Base-by-base conservation (phyloP, 2,329 filamentous ascomycete genomes). In the Pleurostoma richardsiae region DNA sequence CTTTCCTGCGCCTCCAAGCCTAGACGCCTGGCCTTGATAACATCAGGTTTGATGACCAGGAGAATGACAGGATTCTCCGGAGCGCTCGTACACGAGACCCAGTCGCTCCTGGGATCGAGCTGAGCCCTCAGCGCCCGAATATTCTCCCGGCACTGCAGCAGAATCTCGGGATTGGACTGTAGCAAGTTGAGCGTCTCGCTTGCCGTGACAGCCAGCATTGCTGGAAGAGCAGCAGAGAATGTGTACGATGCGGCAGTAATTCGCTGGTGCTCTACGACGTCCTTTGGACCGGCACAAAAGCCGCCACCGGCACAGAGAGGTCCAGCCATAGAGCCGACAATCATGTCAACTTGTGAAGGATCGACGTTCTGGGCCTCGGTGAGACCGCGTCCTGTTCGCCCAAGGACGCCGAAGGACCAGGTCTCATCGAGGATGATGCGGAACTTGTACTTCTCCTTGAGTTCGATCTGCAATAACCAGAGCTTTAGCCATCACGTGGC, bases 361-460 rank as follows among this genome's bases (percentile, higher is more conserved):
- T 97, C 94, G 19, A 99, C 92, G 57, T 97, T 96, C 62, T 97
- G 94, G 5, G 92, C 89, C 71, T 99, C 95, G 1, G 94, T 97
- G 38, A 97, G 76, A 49, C 94, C 94, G 44, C 90, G 85, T 26
- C 94, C 95, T 29, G 90, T 96, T 51, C 90, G 81, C 42, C 94
- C 94, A 4, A 99, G 79, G 19, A 97, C 88, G 50, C 92, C 95
- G 63, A 97, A 99, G 1, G 91, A 96, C 86, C 89, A 95, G 2
- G 91, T 96, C 73, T 99, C 94, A 65, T 99, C 94, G 36, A 99
- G 83, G 54, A 97, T 95, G 47, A 99, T 81, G 58, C 94, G 90
- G 74, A 97, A 99, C 72, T 96, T 99, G 79, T 97, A 96, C 65
- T 87, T 88, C 56, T 91, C 83, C 70, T 96, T 96, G 56, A 99